Evolutionary conservation across 2,329 filamentous ascomycete genomes (phyloP).

Genomic region (Hypoxylon rubiginosum): DNA sequence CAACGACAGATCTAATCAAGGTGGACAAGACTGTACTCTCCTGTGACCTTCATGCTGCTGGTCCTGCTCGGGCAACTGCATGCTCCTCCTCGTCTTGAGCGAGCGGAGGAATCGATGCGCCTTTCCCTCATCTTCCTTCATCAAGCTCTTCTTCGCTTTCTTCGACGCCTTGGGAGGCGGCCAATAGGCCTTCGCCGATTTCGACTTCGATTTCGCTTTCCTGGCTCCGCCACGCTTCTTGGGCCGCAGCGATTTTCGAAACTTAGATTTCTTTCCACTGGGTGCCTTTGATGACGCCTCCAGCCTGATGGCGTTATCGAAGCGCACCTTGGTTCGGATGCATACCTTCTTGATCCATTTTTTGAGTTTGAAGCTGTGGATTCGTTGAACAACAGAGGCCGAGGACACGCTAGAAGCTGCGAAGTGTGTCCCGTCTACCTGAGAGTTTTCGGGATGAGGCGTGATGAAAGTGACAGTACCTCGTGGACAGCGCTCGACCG

Average conservation of each 20-base stretch:
- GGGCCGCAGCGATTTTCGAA: constrained; percentile 20
- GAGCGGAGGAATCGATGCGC: constrained; percentile 26
- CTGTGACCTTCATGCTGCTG: constrained; percentile 21
- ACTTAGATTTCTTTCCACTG: constrained; percentile 8
- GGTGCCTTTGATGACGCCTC: constrained; percentile 7
- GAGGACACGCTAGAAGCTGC: constrained; percentile 30
- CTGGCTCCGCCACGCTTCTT: constrained; percentile 13
- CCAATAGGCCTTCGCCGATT: constrained; percentile 12
- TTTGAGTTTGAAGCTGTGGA: constrained; percentile 43
- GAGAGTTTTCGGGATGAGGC: constrained; percentile 1
- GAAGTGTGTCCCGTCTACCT: constrained; percentile 13
- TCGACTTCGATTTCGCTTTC: constrained; percentile 26
- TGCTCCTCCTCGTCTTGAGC: constrained; percentile 32
- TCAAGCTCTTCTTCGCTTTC: not conserved
- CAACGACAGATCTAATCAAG: not conserved
- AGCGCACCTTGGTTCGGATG: constrained; percentile 42
- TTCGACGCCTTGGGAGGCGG: constrained; percentile 5
- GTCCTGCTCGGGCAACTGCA: constrained; percentile 28
- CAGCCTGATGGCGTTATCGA: constrained; percentile 34
- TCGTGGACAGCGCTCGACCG: constrained; percentile 6
- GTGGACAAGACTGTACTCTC: constrained; percentile 36
- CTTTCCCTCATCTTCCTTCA: constrained; percentile 13
- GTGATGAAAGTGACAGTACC: not conserved
- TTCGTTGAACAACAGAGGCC: constrained; percentile 27
- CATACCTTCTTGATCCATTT: constrained; percentile 46